Evolutionary conservation across 2,329 filamentous ascomycete species (phyloP).

Genomic region (Verticillium dahliae): DNA sequence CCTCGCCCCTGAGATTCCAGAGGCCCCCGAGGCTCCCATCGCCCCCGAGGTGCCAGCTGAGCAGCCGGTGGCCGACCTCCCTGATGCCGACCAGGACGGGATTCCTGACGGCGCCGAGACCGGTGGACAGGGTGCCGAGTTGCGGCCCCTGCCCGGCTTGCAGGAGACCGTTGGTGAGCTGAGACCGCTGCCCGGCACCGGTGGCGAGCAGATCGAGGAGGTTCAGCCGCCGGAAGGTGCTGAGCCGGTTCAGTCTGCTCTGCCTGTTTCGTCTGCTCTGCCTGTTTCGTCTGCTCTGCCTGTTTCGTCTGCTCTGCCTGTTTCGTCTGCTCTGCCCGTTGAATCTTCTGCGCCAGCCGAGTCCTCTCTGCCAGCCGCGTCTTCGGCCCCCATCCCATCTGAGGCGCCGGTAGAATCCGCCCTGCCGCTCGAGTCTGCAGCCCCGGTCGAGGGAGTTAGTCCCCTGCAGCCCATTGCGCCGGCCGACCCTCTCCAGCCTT

Average conservation of each 20-base stretch:
- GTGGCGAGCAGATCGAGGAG: background rate
- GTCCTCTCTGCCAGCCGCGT: background rate
- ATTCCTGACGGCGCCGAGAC: background rate
- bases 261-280: background rate
- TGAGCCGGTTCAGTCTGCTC: background rate
- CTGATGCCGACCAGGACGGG: background rate
- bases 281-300: too few species aligned
- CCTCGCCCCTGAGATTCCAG: too few species aligned
- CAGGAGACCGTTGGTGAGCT: background rate
- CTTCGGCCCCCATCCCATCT: background rate
- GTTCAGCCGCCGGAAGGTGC: background rate
- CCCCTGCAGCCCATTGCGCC: background rate
- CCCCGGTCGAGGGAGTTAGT: too few species aligned
- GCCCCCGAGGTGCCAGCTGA: background rate
- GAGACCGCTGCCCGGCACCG: background rate
- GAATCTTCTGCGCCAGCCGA: background rate
- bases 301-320: too few species aligned
- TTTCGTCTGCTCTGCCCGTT: background rate
- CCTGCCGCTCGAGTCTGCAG: background rate
- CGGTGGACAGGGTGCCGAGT: constrained; percentile 1
- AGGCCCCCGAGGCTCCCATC: too few species aligned
- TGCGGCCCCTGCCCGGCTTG: constrained; percentile 1
- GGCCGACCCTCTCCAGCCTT: background rate
- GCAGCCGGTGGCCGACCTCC: background rate
- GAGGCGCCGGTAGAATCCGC: background rate